phyloP scores from a whole-genome alignment of 148 eudicot genomes.

The Camellia lanceoleosa region DNA sequence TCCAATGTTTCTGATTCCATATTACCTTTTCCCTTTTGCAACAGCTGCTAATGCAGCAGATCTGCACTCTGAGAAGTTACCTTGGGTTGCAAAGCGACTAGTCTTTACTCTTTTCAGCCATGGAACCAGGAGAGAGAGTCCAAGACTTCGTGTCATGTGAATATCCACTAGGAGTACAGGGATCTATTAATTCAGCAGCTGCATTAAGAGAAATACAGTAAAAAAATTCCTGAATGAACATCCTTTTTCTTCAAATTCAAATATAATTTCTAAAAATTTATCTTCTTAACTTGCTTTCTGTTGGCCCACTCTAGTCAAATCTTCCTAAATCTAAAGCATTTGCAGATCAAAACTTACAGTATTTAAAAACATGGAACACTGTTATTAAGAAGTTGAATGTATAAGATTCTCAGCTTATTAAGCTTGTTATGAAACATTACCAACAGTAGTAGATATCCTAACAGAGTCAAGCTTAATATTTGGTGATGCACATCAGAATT shows the following conservation, averaged over 20 bases:
- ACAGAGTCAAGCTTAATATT: neutral
- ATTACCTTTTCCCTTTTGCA: slow-evolving; percentile 69
- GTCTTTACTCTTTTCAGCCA: slow-evolving; percentile 36
- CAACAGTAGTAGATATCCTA: neutral
- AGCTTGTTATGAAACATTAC: neutral
- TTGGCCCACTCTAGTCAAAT: neutral
- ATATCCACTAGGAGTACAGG: slow-evolving; percentile 83
- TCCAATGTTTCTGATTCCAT: neutral
- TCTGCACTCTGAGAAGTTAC: slow-evolving; percentile 87
- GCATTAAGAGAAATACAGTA: slow-evolving; percentile 22
- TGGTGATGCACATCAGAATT: neutral
- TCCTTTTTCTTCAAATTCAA: no score
- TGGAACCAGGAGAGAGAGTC: slow-evolving; percentile 44
- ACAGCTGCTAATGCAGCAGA: slow-evolving; percentile 66
- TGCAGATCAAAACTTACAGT: neutral
- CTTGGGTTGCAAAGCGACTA: slow-evolving; percentile 44
- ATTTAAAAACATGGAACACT: no score
- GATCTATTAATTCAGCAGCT: slow-evolving; percentile 54
- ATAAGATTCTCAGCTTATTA: no score
- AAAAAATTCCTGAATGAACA: neutral
- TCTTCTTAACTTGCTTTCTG: neutral
- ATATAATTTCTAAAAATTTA: no score
- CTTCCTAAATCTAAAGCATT: neutral
- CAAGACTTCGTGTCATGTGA: slow-evolving; percentile 26
- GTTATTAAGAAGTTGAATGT: no score